These are phyloP conservation scores for Lachnellula occidentalis DNA, from an alignment of 2,329 filamentous ascomycete genomes.

Conservation along the genomic window DNA sequence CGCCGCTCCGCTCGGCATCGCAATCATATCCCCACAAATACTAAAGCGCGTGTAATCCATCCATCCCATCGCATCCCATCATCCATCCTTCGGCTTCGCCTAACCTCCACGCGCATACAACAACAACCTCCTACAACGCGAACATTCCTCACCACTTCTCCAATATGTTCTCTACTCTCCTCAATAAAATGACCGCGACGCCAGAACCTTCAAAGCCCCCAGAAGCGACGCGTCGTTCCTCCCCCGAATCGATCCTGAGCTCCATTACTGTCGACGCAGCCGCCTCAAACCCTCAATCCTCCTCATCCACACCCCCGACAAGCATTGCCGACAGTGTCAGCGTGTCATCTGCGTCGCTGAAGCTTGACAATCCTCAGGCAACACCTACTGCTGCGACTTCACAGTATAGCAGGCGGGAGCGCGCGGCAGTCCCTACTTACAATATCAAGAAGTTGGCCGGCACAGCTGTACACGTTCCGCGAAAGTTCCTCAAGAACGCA, in stretches of 20 bases:
- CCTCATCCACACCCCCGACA: constrained; percentile 53
- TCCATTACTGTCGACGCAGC: constrained; percentile 24
- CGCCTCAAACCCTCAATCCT: constrained; percentile 25
- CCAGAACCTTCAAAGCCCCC: constrained; percentile 9
- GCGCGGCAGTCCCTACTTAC: constrained; percentile 55
- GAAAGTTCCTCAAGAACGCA: constrained; percentile 39
- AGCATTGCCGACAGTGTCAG: constrained; percentile 59
- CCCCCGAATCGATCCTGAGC: constrained; percentile 25
- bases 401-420: constrained; percentile 49
- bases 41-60: neutral
- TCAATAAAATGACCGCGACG: constrained; percentile 17
- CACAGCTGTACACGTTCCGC: constrained; percentile 49
- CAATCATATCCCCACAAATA: neutral
- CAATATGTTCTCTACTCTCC: constrained; percentile 21
- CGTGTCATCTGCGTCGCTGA: constrained; percentile 42
- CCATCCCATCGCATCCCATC: too few relatives aligned
- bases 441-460: constrained; percentile 60
- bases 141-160: constrained; percentile 2
- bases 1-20: too few relatives aligned
- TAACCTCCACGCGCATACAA: neutral
- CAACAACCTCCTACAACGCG: constrained; percentile 8
- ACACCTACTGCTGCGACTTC: constrained; percentile 10
- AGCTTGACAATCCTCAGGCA: constrained; percentile 17
- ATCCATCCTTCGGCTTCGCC: neutral
- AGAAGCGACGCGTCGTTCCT: constrained; percentile 23